Percentiles rank a stretch among this genome's conserved stretches.
phyloP scores from a whole-genome alignment of 2,329 filamentous ascomycete species.

The Talaromyces sp. region DNA sequence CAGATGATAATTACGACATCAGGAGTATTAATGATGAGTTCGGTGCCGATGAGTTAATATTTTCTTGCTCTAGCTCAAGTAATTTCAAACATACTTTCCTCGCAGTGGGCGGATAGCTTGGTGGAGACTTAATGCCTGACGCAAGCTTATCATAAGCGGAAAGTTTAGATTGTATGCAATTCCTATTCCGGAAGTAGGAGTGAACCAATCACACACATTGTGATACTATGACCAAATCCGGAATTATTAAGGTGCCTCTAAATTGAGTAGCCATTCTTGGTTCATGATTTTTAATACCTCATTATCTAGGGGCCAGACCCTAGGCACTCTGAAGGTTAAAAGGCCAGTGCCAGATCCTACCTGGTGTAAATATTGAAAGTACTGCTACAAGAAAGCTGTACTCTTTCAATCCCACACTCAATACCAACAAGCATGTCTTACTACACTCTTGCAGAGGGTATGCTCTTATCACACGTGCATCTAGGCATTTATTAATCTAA shows the following conservation, averaged over 20 bases:
- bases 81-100: background rate
- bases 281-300: background rate
- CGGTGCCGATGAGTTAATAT: background rate
- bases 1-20: background rate
- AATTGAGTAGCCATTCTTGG: background rate
- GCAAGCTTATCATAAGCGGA: background rate
- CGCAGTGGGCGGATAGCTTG: background rate
- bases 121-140: background rate
- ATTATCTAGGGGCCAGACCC: background rate
- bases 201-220: background rate
- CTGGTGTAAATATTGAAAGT: background rate
- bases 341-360: background rate
- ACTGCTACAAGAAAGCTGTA: background rate
- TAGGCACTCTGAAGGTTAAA: background rate
- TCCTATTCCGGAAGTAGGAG: background rate
- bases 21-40: background rate
- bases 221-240: background rate
- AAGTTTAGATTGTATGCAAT: background rate
- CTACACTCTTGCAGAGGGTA: constrained; percentile 25
- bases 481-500: background rate
- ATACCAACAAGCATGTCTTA: background rate
- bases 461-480: background rate
- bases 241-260: background rate
- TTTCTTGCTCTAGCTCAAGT: background rate
- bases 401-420: background rate